Base-by-base conservation (phyloP, 83 land plant genomes). In the Larix sibirica region DNA sequence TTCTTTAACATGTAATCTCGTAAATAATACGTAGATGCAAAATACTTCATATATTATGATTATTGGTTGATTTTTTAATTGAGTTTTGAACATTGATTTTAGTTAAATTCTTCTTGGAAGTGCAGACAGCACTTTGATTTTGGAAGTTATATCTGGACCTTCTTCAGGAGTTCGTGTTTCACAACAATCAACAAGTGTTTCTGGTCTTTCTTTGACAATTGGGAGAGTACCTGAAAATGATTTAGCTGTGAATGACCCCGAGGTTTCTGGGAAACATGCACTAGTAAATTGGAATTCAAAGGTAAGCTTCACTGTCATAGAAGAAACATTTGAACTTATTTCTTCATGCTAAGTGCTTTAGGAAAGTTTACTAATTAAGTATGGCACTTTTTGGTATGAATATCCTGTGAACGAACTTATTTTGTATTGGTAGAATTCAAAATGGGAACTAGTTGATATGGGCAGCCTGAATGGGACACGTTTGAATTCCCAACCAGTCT, bases 191-290 rank as follows among this genome's bases (percentile, higher is more conserved):
- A 70, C 88, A 79, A 62, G 80, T 44, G 83, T 82, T 58, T 85
- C 90, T 2, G 83, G 73, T 44, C 87, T 91, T 73, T 88, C 92
- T 9, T 38, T 98, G 68, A 89, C 92, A 2, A 89, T 98, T 80
- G 99, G 99, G 58, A 92, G 99, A 83, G 87, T 96, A 83, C 83
- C 95, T 63, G 92, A 94, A 14, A 91, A 94, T 84, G 93, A 91
- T 69, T 83, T 98, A 21, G 80, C 92, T 77, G 62, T 98, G 62
- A 95, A 91, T 81, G 99, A 98, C 77, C 82, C 96, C n/a, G 99
- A 98, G 85, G 99, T 98, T 81, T 98, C 99, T 23, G 99, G 99
- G 70, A 98, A 93, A 85, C 99, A 98, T 91, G 99, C 96, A 3
- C 6, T 80, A 81, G 94, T 98, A 82, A 93, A 86, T 59, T 98